Conservation (phyloP, 2,329 filamentous ascomycete species). For the Diplodia scrobiculata region DNA sequence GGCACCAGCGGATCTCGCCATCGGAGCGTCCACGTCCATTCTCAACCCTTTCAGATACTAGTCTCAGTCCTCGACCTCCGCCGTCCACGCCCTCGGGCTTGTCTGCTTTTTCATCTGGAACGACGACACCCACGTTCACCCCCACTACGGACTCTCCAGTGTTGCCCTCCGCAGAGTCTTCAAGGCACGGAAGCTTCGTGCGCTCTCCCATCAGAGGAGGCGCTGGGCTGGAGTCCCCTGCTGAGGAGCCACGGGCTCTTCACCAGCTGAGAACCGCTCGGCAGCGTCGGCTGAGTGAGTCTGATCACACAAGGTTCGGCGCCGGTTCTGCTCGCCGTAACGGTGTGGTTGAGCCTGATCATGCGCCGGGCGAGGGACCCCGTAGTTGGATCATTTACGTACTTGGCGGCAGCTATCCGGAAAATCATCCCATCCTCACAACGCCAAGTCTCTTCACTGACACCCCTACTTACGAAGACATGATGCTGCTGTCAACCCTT, state of each 20-base stretch:
- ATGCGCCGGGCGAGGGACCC: conserved; percentile 59
- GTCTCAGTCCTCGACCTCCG: conserved; percentile 61
- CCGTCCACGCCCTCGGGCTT: conserved; percentile 63
- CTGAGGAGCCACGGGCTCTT: conserved; percentile 43
- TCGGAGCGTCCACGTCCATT: conserved; percentile 47
- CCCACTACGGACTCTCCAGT: conserved; percentile 43
- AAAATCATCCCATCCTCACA: conserved; percentile 69
- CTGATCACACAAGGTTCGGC: conserved; percentile 63
- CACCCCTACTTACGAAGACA: conserved; percentile 71
- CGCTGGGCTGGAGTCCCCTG: conserved; percentile 48
- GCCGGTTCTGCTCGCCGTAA: conserved; percentile 65
- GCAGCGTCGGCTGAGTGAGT: conserved; percentile 61
- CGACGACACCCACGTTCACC: conserved; percentile 45
- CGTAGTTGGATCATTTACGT: conserved; percentile 74
- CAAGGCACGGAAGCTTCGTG: conserved; percentile 46
- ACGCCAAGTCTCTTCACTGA: conserved; percentile 71
- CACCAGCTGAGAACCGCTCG: conserved; percentile 46
- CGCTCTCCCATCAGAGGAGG: conserved; percentile 39
- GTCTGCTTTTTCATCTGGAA: conserved; percentile 57
- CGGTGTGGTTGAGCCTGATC: conserved; percentile 61
- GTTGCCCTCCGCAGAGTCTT: conserved; percentile 41
- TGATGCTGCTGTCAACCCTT: conserved; percentile 68
- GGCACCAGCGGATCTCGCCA: conserved; percentile 52
- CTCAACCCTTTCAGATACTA: conserved; percentile 57
- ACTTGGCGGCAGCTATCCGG: conserved; percentile 68